phyloP scores from a whole-genome alignment of 2,329 filamentous ascomycete species.

The Paramyrothecium roridum region DNA sequence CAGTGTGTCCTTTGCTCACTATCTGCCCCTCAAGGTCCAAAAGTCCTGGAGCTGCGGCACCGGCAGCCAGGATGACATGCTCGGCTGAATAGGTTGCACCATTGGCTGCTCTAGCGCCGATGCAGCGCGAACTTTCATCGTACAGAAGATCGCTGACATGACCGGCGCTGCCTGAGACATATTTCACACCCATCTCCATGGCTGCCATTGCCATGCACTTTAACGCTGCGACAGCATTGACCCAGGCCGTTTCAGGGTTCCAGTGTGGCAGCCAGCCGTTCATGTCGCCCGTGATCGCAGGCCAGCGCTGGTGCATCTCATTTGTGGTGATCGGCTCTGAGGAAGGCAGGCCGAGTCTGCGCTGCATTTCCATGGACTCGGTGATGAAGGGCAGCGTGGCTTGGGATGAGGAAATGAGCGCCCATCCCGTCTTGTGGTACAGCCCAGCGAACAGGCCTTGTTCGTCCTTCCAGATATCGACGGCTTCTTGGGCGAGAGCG shows the following conservation, averaged over 20 bases:
- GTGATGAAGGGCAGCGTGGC: too few species aligned
- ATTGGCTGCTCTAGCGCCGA: conserved; percentile 47
- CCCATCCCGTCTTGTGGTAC: conserved; percentile 28
- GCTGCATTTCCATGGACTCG: too few species aligned
- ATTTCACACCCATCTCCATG: conserved; percentile 18
- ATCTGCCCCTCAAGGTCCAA: conserved; percentile 61
- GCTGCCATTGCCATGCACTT: conserved; percentile 26
- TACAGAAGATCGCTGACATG: conserved; percentile 18
- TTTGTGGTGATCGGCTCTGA: conserved; percentile 17
- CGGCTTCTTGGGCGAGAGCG: conserved; percentile 24
- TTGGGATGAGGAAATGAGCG: conserved; percentile 8
- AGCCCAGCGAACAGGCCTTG: conserved; percentile 22
- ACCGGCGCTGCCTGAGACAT: conserved; percentile 21
- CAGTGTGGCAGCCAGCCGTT: conserved; percentile 23
- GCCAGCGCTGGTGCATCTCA: conserved; percentile 22
- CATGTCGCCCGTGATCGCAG: conserved; percentile 20
- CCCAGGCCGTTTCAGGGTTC: conserved; percentile 25
- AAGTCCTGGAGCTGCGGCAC: conserved; percentile 62
- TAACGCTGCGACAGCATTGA: conserved; percentile 21
- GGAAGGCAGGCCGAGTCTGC: too few species aligned
- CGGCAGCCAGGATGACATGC: conserved; percentile 61
- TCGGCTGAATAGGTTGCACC: conserved; percentile 49
- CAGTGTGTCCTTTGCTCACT: conserved; percentile 59
- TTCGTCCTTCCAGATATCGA: conserved; percentile 21
- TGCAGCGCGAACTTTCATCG: conserved; percentile 17